phyloP scores from a whole-genome alignment of 106 monocot genomes.

The Agapanthus africanus region DNA sequence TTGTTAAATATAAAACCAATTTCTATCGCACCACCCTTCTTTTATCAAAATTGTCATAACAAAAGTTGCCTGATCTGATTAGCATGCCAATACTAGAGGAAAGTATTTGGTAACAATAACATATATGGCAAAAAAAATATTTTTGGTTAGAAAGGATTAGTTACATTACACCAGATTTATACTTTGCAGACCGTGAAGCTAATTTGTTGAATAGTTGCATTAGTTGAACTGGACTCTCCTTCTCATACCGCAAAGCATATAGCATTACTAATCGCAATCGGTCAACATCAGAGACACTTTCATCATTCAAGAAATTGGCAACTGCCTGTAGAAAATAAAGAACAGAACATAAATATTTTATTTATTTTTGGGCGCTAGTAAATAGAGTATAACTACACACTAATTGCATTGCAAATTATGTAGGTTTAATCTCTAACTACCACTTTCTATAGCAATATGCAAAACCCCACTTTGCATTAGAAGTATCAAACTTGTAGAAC shows the following conservation, averaged over 20 bases:
- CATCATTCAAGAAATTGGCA: conserved; percentile 80
- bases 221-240: conserved; percentile 96
- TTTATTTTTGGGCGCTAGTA: not conserved
- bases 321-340: conserved; percentile 64
- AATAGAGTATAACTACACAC: not conserved
- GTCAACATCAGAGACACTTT: conserved; percentile 85
- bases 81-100: not conserved
- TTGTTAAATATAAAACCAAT: not conserved
- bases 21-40: not conserved
- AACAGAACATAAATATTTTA: too few species aligned
- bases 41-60: not conserved
- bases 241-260: conserved; percentile 98
- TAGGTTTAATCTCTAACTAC: not conserved
- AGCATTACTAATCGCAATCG: conserved; percentile 78
- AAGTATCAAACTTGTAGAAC: not conserved
- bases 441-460: not conserved
- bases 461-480: not conserved
- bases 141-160: conserved; percentile 22
- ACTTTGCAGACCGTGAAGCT: conserved; percentile 85
- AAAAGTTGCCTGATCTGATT: not conserved
- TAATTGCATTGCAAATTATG: not conserved
- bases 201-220: conserved; percentile 99
- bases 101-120: not conserved
- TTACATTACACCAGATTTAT: conserved; percentile 96
- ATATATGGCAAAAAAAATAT: conserved; percentile 6